Evolutionary conservation across 2,329 filamentous ascomycete genomes (phyloP), one percentile per base, ranked within the genome.

Genomic region (Monilinia polystroma): DNA sequence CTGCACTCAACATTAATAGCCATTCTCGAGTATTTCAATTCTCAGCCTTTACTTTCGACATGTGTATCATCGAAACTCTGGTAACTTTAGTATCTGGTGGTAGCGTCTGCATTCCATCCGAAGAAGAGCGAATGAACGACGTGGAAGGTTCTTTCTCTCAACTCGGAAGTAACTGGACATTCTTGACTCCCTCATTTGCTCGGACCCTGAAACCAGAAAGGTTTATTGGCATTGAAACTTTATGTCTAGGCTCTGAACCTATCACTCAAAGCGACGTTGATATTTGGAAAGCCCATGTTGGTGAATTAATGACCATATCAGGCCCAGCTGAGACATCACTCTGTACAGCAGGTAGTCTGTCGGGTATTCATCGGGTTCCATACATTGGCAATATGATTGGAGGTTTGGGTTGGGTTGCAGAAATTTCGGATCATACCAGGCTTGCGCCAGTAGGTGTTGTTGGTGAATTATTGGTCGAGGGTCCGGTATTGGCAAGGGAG

Each of bases 41-140:
- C 60, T 63, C 67, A 10, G 32, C 53, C 16, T 69, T 51, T 47
- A 55, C 63, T 14, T 78, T 79, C 43, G 81, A 72, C 56, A 73
- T 72, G 64, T 78, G 79, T 73, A 79, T 79, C 53, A 71, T 75
- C 2, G 73, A 70, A 23, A 80, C 64, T 12, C 49, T 73, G 0
- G 59, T 51, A 4, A 67, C 70, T 2, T 74, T 81, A 20, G 70
- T 75, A 35, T 67, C 72, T 41, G 79, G 79, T 45, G 78, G 77
- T 11, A 77, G 75, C 58, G 72, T 80, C 4, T 80, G 79, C 59
- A 74, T 80, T 26, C 77, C 78, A 2, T 78, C 77, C 0, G 78
- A 80, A 35, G 72, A 76, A 18, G 72, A 78, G n/a, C 72, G 77
- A 32, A 71, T 78, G 60, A 77, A 78, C 55, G 45, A 51, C 47